phyloP scores from a whole-genome alignment of 805 yeast species.

The Debaryomyces maramus region DNA sequence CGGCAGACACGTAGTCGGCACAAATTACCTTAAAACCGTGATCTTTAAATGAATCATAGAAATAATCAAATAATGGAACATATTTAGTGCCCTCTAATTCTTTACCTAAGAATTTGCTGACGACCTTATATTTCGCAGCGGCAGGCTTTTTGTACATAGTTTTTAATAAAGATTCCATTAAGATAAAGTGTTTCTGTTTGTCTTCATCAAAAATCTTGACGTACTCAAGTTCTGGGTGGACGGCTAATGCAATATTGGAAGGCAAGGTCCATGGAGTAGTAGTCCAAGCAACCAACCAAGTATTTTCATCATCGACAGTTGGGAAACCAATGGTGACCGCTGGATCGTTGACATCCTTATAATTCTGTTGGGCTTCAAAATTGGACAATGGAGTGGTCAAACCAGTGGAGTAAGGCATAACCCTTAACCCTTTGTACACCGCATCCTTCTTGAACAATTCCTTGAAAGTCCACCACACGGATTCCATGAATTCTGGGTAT shows the following conservation, averaged over 20 bases:
- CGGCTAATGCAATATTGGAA: conserved; percentile 88
- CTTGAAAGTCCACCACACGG: conserved; percentile 98
- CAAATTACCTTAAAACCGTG: conserved; percentile 79
- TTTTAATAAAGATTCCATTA: conserved; percentile 79
- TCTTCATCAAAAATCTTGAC: conserved; percentile 91
- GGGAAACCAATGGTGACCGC: conserved; percentile 93
- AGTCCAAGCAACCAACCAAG: conserved; percentile 94
- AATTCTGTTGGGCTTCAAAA: conserved; percentile 97
- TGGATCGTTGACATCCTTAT: conserved; percentile 96
- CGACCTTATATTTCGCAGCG: conserved; percentile 79
- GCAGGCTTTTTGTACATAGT: conserved; percentile 93
- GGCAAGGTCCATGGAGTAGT: conserved; percentile 99
- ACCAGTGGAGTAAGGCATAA: conserved; percentile 99
- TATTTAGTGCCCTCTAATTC: conserved; percentile 79
- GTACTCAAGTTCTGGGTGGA: conserved; percentile 87
- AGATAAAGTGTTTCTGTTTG: conserved; percentile 73
- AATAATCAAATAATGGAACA: conserved; percentile 81
- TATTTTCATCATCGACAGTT: conserved; percentile 73
- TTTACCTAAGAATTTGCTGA: conserved; percentile 77
- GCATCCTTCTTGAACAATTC: conserved; percentile 80
- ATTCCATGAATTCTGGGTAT: conserved; percentile 96
- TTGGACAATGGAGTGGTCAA: conserved; percentile 94
- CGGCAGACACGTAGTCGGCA: conserved; percentile 84
- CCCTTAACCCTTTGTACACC: conserved; percentile 93
- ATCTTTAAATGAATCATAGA: conserved; percentile 70